Conservation (phyloP, 495 filamentous ascomycete genomes). For the Tricharina praecox region DNA sequence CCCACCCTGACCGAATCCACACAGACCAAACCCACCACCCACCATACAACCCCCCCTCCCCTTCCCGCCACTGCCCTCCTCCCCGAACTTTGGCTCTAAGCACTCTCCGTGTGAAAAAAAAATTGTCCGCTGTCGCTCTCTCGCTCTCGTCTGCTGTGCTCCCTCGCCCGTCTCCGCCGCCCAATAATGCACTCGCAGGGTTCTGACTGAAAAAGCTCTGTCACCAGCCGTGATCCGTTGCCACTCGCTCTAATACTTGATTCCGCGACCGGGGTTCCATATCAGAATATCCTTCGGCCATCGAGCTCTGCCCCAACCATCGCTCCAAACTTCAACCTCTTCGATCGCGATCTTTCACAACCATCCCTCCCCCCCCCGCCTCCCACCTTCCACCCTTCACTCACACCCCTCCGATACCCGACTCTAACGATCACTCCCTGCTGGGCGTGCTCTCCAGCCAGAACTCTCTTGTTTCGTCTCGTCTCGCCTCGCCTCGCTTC, state of each 20-base stretch:
- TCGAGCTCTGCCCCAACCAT: not conserved
- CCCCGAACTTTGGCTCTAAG: too few relatives aligned
- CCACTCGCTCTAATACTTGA: too few relatives aligned
- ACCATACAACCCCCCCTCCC: too few relatives aligned
- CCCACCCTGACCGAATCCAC: too few relatives aligned
- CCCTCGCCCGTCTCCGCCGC: not conserved
- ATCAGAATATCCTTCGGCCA: not conserved
- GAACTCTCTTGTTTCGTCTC: not conserved
- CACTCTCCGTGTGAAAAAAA: too few relatives aligned
- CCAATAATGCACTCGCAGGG: not conserved
- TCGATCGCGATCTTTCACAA: not conserved
- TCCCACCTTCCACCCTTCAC: too few relatives aligned
- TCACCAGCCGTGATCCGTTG: not conserved
- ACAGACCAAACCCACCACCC: too few relatives aligned
- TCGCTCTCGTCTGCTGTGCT: not conserved
- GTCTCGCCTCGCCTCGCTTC: slow-evolving; percentile 1
- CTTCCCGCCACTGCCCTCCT: too few relatives aligned
- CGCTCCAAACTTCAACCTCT: not conserved
- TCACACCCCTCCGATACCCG: not conserved
- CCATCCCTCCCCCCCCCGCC: not conserved
- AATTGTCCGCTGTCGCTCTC: too few relatives aligned
- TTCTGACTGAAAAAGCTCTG: not conserved
- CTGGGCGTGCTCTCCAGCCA: not conserved
- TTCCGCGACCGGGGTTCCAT: not conserved
- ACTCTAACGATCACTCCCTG: not conserved